These are phyloP conservation scores for Mortierella sp. DNA, from an alignment of 371 early-diverging fungal genomes.

Conservation along the genomic window DNA sequence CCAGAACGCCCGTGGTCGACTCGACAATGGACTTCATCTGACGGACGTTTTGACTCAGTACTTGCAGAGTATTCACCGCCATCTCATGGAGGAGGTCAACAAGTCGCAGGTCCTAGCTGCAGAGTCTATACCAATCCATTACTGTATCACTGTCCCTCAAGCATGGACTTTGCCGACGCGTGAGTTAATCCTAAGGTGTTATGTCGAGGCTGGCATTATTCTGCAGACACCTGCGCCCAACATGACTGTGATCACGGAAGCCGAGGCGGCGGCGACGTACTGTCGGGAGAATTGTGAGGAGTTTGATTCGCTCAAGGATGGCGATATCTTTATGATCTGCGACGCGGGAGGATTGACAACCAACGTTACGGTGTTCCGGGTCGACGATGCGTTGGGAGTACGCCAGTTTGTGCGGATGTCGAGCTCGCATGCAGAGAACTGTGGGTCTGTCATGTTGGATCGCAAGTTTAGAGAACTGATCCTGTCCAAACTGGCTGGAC, in stretches of 20 bases:
- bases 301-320: conserved; percentile 46
- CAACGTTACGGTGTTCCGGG: conserved; percentile 43
- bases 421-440: conserved; percentile 43
- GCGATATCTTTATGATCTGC: conserved; percentile 61
- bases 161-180: conserved; percentile 55
- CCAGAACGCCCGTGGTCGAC: conserved; percentile 43
- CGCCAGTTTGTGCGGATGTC: conserved; percentile 55
- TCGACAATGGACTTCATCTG: conserved; percentile 43
- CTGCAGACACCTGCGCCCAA: conserved; percentile 50
- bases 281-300: conserved; percentile 56
- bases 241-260: conserved; percentile 58
- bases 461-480: conserved; percentile 38
- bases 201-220: conserved; percentile 50
- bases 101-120: conserved; percentile 50
- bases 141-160: conserved; percentile 53
- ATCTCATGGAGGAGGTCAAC: conserved; percentile 53
- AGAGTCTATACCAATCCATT: conserved; percentile 49
- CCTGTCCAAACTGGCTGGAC: conserved; percentile 23
- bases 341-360: conserved; percentile 56
- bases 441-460: conserved; percentile 54
- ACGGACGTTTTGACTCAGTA: conserved; percentile 53
- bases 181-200: conserved; percentile 53
- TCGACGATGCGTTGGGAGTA: conserved; percentile 48
- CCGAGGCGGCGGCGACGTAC: conserved; percentile 56
- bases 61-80: conserved; percentile 36